A percentile compares a stretch with the other conserved stretches of the same genome.
Evolutionary conservation across 805 yeast genomes (phyloP).

Genomic region (Sugiyamaella chiloensis): DNA sequence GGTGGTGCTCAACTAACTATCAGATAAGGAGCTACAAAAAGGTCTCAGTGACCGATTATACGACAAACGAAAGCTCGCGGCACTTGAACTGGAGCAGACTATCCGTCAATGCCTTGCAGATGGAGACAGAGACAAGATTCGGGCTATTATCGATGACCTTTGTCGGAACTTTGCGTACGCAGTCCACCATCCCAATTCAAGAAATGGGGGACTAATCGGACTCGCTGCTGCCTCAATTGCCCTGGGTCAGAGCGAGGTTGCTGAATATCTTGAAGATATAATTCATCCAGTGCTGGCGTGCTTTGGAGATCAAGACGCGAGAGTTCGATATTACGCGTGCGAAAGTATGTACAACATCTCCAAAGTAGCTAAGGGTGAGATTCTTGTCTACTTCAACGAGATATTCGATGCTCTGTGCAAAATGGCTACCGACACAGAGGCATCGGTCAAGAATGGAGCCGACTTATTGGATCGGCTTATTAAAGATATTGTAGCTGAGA

Average conservation of each 20-base stretch:
- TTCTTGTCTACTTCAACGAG: constrained; percentile 86
- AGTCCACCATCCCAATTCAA: constrained; percentile 77
- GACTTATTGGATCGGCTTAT: constrained; percentile 85
- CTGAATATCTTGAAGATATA: constrained; percentile 75
- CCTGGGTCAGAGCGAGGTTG: constrained; percentile 76
- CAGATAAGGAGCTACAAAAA: constrained; percentile 61
- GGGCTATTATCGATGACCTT: constrained; percentile 64
- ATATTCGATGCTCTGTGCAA: constrained; percentile 89
- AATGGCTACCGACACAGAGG: constrained; percentile 85
- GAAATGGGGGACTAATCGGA: constrained; percentile 95
- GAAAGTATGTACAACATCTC: constrained; percentile 94
- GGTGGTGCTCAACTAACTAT: neutral
- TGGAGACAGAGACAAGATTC: constrained; percentile 58
- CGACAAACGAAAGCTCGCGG: constrained; percentile 75
- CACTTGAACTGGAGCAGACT: constrained; percentile 60
- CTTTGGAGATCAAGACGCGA: constrained; percentile 95
- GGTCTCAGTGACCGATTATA: constrained; percentile 72
- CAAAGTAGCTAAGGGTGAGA: constrained; percentile 94
- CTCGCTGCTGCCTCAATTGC: constrained; percentile 96
- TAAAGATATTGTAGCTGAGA: constrained; percentile 92
- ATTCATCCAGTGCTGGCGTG: constrained; percentile 93
- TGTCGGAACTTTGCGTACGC: constrained; percentile 77
- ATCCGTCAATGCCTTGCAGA: constrained; percentile 66
- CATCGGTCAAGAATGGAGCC: constrained; percentile 92
- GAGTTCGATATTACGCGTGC: constrained; percentile 95